These are phyloP conservation scores for Lagenidium sp. DNA, from an alignment of 352 stramenopile genomes.

Conservation along the genomic window DNA sequence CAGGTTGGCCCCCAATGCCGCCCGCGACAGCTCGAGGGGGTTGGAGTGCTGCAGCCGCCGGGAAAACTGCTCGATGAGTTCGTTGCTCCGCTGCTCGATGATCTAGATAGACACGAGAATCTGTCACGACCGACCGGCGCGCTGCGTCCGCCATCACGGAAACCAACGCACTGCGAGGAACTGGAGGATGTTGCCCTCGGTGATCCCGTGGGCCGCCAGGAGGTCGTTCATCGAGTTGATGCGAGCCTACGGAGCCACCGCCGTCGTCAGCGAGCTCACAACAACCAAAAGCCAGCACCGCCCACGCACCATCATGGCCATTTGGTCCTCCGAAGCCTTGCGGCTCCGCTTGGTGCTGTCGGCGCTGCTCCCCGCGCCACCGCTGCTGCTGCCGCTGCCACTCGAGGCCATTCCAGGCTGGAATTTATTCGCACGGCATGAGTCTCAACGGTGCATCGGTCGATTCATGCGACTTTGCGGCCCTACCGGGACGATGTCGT, in stretches of 20 bases:
- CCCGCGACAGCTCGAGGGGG: slow-evolving; percentile 34
- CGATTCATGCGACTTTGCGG: neutral
- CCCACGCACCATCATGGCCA: slow-evolving; percentile 45
- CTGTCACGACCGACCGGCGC: neutral
- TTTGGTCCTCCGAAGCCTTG: slow-evolving; percentile 70
- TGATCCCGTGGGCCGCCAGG: slow-evolving; percentile 65
- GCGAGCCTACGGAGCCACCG: slow-evolving; percentile 22
- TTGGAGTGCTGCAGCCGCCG: slow-evolving; percentile 61
- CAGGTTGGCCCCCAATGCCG: slow-evolving; percentile 51
- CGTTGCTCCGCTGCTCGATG: slow-evolving; percentile 74
- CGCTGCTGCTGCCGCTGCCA: slow-evolving; percentile 13
- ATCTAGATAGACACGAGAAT: too few species aligned
- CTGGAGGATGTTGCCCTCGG: slow-evolving; percentile 76
- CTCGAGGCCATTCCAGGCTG: slow-evolving; percentile 15
- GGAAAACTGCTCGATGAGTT: slow-evolving; percentile 74
- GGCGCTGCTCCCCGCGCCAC: slow-evolving; percentile 17
- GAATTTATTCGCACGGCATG: too few species aligned
- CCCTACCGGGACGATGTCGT: slow-evolving; percentile 64
- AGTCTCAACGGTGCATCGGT: neutral
- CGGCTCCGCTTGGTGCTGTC: slow-evolving; percentile 35
- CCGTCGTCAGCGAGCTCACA: neutral
- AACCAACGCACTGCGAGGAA: slow-evolving; percentile 56
- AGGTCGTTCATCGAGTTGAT: slow-evolving; percentile 85
- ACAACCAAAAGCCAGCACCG: neutral
- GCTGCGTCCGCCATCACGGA: too few species aligned